phyloP scores from a whole-genome alignment of 441 rosid species.

The Daphne laureola region DNA sequence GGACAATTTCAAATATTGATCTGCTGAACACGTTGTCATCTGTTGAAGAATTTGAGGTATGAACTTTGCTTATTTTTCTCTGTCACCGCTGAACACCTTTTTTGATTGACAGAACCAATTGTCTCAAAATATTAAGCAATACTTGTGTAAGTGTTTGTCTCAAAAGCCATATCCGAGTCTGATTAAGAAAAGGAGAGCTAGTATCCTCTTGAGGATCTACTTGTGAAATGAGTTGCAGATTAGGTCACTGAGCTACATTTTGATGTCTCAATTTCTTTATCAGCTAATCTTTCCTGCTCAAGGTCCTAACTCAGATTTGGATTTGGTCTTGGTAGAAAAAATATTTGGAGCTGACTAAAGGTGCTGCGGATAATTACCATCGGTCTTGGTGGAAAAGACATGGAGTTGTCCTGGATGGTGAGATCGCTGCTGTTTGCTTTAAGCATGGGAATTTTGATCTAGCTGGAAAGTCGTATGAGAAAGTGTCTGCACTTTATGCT shows the following conservation, averaged over 20 bases:
- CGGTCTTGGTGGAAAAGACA: slow-evolving; percentile 99
- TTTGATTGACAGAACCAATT: no score
- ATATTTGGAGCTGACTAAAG: slow-evolving; percentile 86
- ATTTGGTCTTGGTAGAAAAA: slow-evolving; percentile 60
- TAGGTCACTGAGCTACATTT: no score
- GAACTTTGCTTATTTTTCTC: slow-evolving; percentile 1
- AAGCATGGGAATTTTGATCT: slow-evolving; percentile 81
- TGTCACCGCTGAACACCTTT: not conserved
- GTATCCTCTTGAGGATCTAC: no score
- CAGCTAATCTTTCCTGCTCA: not conserved
- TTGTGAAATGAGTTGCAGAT: no score
- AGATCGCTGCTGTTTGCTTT: slow-evolving; percentile 95
- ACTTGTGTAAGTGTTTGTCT: no score
- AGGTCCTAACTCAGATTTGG: slow-evolving; percentile 1
- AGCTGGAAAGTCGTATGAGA: slow-evolving; percentile 97
- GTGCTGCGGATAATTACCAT: slow-evolving; percentile 97
- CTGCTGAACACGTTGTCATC: slow-evolving; percentile 75
- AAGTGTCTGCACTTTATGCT: slow-evolving; percentile 91
- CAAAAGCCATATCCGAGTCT: no score
- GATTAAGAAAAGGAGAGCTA: no score
- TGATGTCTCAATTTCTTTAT: no score
- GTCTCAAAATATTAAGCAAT: no score
- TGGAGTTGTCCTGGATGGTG: slow-evolving; percentile 98
- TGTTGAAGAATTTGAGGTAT: slow-evolving; percentile 83
- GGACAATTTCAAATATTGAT: slow-evolving; percentile 66